Percentiles rank a stretch among this genome's conserved stretches.
These are phyloP conservation scores for Hypoxylon fuscum DNA, from an alignment of 495 filamentous ascomycete species.

Conservation along the genomic window DNA sequence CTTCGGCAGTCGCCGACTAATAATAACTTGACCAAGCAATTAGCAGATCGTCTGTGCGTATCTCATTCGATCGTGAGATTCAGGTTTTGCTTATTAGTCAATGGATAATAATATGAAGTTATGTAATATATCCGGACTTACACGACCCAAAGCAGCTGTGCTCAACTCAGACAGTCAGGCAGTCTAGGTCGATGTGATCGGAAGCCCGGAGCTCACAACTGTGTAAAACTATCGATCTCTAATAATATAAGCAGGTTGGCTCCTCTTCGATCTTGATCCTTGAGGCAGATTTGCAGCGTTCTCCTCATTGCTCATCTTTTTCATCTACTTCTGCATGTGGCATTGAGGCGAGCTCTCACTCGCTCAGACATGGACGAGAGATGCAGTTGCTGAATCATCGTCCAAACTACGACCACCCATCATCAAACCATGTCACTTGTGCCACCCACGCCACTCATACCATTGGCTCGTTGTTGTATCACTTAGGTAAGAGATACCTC, in stretches of 20 bases:
- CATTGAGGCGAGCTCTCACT: conserved; percentile 21
- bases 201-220: no score
- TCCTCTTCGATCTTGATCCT: conserved; percentile 7
- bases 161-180: no score
- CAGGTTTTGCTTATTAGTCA: no score
- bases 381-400: conserved; percentile 24
- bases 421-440: conserved; percentile 31
- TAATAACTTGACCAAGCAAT: neutral
- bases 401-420: neutral
- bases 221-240: neutral
- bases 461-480: conserved; percentile 12
- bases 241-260: neutral
- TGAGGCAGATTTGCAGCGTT: conserved; percentile 16
- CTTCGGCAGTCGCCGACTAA: conserved; percentile 7
- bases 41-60: no score
- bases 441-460: conserved; percentile 14
- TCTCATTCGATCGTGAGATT: no score
- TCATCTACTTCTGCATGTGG: conserved; percentile 19
- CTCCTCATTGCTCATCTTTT: conserved; percentile 5
- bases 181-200: no score
- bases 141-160: no score
- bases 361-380: neutral
- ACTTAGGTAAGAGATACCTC: conserved; percentile 12
- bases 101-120: no score
- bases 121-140: no score